Conservation (phyloP, 148 eudicot species). For the Simmondsia chinensis region DNA sequence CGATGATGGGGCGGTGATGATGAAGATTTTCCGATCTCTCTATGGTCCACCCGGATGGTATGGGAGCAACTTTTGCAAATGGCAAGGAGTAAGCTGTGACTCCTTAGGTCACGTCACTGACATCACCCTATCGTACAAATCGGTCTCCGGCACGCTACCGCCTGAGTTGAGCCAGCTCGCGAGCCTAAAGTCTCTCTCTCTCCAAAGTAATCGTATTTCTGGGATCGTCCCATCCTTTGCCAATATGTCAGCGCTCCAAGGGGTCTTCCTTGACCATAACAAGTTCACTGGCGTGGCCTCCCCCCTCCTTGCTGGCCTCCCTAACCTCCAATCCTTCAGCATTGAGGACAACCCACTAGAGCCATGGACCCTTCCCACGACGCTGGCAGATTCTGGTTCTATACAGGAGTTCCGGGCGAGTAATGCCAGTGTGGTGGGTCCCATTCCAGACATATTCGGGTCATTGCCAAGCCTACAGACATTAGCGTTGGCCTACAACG, state of each 20-base stretch:
- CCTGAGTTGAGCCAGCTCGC: slow-evolving; percentile 30
- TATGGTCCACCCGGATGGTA: slow-evolving; percentile 45
- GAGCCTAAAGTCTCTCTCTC: slow-evolving; percentile 29
- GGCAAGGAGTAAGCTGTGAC: slow-evolving; percentile 46
- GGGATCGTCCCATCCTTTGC: slow-evolving; percentile 49
- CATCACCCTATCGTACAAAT: slow-evolving; percentile 24
- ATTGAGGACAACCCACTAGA: slow-evolving; percentile 32
- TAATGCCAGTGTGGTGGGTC: slow-evolving; percentile 24
- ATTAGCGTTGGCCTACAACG: slow-evolving; percentile 49
- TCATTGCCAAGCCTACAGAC: slow-evolving; percentile 25
- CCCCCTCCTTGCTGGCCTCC: slow-evolving; percentile 28
- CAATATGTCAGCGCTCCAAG: slow-evolving; percentile 26
- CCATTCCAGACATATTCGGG: slow-evolving; percentile 52
- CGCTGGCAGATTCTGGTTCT: slow-evolving; percentile 19
- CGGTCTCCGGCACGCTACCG: slow-evolving; percentile 39
- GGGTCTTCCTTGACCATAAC: slow-evolving; percentile 33
- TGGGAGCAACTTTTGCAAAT: slow-evolving; percentile 30
- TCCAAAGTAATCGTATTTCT: slow-evolving; percentile 39
- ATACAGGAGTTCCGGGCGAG: slow-evolving; percentile 24
- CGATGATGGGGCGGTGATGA: slow-evolving; percentile 43
- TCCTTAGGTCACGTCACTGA: slow-evolving; percentile 18
- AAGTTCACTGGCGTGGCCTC: slow-evolving; percentile 23
- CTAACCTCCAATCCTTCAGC: slow-evolving; percentile 32
- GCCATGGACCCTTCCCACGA: slow-evolving; percentile 37
- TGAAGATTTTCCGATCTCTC: slow-evolving; percentile 22